Base-by-base conservation (phyloP, 2,329 filamentous ascomycete genomes). In the Cladosporium velox region DNA sequence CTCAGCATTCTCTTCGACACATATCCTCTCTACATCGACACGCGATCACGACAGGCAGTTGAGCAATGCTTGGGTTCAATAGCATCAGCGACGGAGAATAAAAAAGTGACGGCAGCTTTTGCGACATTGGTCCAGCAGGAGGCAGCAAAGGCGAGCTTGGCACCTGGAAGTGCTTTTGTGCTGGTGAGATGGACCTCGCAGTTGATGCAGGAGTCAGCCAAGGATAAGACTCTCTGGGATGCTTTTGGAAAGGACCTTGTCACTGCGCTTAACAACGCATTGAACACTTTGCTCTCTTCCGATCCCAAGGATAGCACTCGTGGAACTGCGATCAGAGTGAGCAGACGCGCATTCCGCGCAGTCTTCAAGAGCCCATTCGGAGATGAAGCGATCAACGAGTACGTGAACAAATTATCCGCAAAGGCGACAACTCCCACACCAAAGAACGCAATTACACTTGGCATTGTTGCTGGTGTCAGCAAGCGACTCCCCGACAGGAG, bases 181-280 rank as follows among this genome's bases (percentile, higher is more conserved):
- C 83, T 99, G 71, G 85, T 95, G 15, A 92, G 97, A 78, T 99
- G 94, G 94, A 92, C 89, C 77, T 91, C 90, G 66, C 78, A 94
- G 66, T 80, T 97, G 60, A 86, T 97, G 71, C 88, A 93, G 73
- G 85, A 90, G 66, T 83, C 93, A 30, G 86, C 86, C 35, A 84
- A 84, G 58, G 86, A 79, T 59, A 77, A 86, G 18, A 75, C 84
- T 11, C 77, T 86, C 52, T 93, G 88, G 89, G 85, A 87, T 60
- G 83, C 83, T 73, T 88, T 88, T 76, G 86, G 87, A 63, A 73
- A 84, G 68, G 88, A 92, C 38, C 80, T 95, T 51, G 80, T 96
- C 32, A 78, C 86, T 38, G 86, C 90, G 59, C 84, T 90, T 76
- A 91, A 92, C 28, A 88, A 89, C 74, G 87, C 88, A 18, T 81